Base-by-base conservation (phyloP, 2,329 filamentous ascomycete genomes). In the Trichoderma cornu-damae region DNA sequence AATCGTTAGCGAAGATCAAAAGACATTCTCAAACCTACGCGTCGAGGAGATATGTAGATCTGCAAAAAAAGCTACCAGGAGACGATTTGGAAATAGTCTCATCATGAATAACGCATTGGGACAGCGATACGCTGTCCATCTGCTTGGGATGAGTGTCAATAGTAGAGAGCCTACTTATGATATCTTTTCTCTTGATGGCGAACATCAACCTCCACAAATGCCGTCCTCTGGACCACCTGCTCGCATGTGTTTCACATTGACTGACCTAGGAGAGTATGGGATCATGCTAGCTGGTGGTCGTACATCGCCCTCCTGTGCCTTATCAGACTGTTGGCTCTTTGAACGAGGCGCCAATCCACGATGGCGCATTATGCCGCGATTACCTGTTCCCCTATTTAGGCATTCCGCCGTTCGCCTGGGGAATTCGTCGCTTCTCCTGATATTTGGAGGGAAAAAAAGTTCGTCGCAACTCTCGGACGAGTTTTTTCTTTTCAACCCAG, bases 191-290 rank as follows among this genome's bases (percentile, higher is more conserved):
- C 58, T 65, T 24, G 61, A 62, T 16, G 57, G 58, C 24, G 57
- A 62, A 4, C 56, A 26, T 6, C 26, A 43, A 11, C 35, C 65
- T 61, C 66, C 61, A 47, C 65, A 64, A 40, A 67, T 72, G 49
- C 68, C 65, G 47, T 57, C 63, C 2, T 57, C 55, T 7, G 72
- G 71, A 4, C 72, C 72, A 7, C 58, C 63, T 9, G 64, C 70
- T 9, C 69, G 86, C 43, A 86, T 93, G 77, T 94, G 89, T 64
- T 89, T 94, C 69, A 87, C 88, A 0, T 76, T 91, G 18, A 92
- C 88, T 18, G 77, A 83, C 48, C 68, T 95, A 4, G 79, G 78
- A 1, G 73, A 77, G 32, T 70, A 72, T 20, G 81, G 81, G 14
- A 79, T 79, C 59, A 71, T 96, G 9, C 75, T 96, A 46, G 79